These are phyloP conservation scores for Eustoma russellianum DNA, from an alignment of 257 asterid species.

Conservation along the genomic window DNA sequence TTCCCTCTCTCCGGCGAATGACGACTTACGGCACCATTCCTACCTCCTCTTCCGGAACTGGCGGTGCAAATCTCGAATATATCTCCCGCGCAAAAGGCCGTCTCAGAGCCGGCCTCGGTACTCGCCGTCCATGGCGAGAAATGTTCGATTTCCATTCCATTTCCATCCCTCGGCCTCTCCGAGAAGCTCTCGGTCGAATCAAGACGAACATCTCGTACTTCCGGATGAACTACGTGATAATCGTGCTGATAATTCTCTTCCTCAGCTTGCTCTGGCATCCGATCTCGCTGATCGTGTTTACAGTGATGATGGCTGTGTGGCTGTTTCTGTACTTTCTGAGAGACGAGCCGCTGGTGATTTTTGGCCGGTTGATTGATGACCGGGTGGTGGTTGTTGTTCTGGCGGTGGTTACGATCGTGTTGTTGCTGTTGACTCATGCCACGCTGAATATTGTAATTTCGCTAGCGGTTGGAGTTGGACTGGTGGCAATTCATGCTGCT, in stretches of 20 bases:
- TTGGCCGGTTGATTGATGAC: slow-evolving; percentile 51
- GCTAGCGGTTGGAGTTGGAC: slow-evolving; percentile 40
- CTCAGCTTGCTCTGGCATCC: slow-evolving; percentile 81
- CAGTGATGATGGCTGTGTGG: slow-evolving; percentile 66
- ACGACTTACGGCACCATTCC: slow-evolving; percentile 85
- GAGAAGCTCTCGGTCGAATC: slow-evolving; percentile 41
- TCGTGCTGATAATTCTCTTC: slow-evolving; percentile 49
- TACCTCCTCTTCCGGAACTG: slow-evolving; percentile 45
- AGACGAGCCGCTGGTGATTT: slow-evolving; percentile 64
- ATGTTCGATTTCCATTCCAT: slow-evolving; percentile 44
- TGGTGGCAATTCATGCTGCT: slow-evolving; percentile 66
- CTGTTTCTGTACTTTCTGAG: slow-evolving; percentile 70
- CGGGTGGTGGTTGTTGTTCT: slow-evolving; percentile 50
- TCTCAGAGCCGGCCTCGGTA: slow-evolving; percentile 58
- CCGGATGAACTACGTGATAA: slow-evolving; percentile 65
- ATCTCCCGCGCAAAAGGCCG: slow-evolving; percentile 75
- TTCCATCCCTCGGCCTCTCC: slow-evolving; percentile 34
- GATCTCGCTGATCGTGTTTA: slow-evolving; percentile 71
- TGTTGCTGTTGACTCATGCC: slow-evolving; percentile 58
- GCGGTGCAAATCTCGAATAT: slow-evolving; percentile 40
- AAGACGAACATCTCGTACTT: slow-evolving; percentile 47
- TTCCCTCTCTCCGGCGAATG: slow-evolving; percentile 31
- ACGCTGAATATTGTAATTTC: slow-evolving; percentile 45
- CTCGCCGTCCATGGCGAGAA: slow-evolving; percentile 80
- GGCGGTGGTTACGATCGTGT: slow-evolving; percentile 32